Evolutionary conservation across 176 grass and related monocot genomes (phyloP).

Genomic region (Alloteropsis semialata): DNA sequence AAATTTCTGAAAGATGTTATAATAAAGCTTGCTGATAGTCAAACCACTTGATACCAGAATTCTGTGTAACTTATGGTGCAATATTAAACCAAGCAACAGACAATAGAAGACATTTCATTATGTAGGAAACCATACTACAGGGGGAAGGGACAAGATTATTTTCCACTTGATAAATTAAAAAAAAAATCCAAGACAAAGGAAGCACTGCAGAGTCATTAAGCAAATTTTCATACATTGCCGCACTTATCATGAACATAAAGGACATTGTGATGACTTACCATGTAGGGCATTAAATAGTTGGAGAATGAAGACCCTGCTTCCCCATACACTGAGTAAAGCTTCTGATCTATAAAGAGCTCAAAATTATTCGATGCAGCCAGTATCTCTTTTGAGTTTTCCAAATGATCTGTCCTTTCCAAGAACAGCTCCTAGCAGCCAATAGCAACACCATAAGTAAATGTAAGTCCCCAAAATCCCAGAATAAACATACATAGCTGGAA

Average conservation of each 20-base stretch:
- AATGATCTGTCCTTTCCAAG: conserved; percentile 47
- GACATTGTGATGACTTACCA: conserved; percentile 41
- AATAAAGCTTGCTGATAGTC: not conserved
- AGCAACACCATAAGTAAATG: conserved; percentile 40
- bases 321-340: conserved; percentile 47
- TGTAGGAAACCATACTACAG: not conserved
- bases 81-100: not conserved
- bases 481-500: conserved; percentile 15
- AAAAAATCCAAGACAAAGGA: not conserved
- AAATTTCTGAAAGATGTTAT: not conserved
- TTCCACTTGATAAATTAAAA: not conserved
- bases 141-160: not conserved
- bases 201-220: not conserved
- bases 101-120: conserved; percentile 2
- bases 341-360: conserved; percentile 71
- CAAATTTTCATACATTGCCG: not conserved
- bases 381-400: conserved; percentile 52
- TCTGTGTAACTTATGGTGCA: not conserved
- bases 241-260: conserved; percentile 7
- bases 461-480: not conserved
- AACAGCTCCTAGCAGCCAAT: conserved; percentile 59
- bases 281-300: conserved; percentile 67
- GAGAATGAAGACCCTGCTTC: conserved; percentile 39
- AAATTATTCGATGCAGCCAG: conserved; percentile 62
- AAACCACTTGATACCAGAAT: conserved; percentile 10